These are phyloP conservation scores for Trichoderma asperellum DNA, from an alignment of 2,329 filamentous ascomycete genomes.

Conservation along the genomic window DNA sequence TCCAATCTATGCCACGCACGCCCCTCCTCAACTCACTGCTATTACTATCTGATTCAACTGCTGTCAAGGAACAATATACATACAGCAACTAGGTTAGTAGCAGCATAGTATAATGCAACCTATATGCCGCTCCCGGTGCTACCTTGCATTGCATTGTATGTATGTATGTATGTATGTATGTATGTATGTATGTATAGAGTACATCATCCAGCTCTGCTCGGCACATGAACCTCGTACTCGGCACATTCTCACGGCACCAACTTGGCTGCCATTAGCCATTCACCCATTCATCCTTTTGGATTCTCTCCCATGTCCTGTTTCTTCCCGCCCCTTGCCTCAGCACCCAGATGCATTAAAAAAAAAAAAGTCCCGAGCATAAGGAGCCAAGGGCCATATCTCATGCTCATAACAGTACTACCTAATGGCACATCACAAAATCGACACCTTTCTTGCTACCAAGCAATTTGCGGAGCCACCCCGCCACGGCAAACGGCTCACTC, in stretches of 20 bases:
- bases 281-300: conserved; percentile 15
- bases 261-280: conserved; percentile 9
- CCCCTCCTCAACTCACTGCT: background rate
- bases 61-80: background rate
- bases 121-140: background rate
- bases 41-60: background rate
- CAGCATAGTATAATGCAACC: background rate
- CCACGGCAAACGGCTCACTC: background rate
- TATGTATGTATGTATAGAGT: background rate
- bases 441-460: background rate
- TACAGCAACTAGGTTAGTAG: background rate
- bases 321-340: background rate
- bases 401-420: background rate
- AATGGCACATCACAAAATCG: background rate
- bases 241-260: background rate
- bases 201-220: background rate
- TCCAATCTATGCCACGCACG: background rate
- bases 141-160: background rate
- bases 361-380: background rate
- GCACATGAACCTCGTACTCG: conserved; percentile 19
- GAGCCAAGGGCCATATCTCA: background rate
- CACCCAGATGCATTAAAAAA: background rate
- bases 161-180: background rate
- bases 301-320: background rate
- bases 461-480: background rate